These are phyloP conservation scores for Amanita subjunquillea DNA, from an alignment of 768 basidiomycete species.

Conservation along the genomic window DNA sequence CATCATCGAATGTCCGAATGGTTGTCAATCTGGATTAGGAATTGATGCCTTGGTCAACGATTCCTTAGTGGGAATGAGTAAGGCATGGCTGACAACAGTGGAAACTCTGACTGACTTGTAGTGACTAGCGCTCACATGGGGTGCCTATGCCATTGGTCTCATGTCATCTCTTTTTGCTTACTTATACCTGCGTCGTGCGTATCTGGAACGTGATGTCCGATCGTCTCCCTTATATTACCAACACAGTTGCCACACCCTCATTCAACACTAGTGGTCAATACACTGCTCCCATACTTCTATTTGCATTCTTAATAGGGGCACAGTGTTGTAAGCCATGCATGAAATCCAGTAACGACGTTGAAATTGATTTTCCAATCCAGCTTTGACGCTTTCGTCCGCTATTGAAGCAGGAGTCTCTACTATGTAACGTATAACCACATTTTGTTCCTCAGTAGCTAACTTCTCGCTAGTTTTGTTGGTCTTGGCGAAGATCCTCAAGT, in stretches of 20 bases:
- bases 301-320: constrained; percentile 73
- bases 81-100: constrained; percentile 14
- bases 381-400: constrained; percentile 57
- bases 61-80: constrained; percentile 70
- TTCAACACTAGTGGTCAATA: constrained; percentile 71
- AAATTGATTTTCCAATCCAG: constrained; percentile 20
- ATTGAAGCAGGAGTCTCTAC: constrained; percentile 85
- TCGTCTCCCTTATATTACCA: not conserved
- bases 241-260: constrained; percentile 56
- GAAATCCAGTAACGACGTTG: not conserved
- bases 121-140: constrained; percentile 59
- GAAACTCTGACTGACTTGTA: not conserved
- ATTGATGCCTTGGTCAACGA: constrained; percentile 81
- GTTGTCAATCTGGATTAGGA: constrained; percentile 15
- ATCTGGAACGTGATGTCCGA: not conserved
- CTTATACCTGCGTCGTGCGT: constrained; percentile 62
- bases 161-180: constrained; percentile 68
- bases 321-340: constrained; percentile 45
- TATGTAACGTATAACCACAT: constrained; percentile 35
- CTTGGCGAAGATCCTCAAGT: constrained; percentile 79
- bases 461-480: constrained; percentile 56
- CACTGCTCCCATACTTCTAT: constrained; percentile 67
- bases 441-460: not conserved
- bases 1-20: constrained; percentile 2
- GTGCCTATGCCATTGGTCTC: constrained; percentile 70